Conservation (phyloP, 225 moss, liverwort and hornwort species). For the Thuidium tamariscinum region DNA sequence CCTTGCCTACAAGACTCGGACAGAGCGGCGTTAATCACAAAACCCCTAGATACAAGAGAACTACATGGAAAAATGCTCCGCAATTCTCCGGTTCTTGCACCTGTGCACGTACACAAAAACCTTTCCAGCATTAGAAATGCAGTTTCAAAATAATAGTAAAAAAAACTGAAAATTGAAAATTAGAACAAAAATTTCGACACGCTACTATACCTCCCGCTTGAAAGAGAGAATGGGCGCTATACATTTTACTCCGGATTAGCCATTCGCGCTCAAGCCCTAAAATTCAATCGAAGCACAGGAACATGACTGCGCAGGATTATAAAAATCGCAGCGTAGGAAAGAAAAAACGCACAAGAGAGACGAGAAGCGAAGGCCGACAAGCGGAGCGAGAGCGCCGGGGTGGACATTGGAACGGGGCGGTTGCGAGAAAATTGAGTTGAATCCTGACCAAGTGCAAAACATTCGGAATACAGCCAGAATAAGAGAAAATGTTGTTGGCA, state of each 20-base stretch:
- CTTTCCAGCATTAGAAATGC: neutral
- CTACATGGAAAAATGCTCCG: neutral
- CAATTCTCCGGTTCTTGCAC: slow-evolving; percentile 4
- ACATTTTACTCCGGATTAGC: neutral
- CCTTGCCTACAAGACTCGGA: neutral
- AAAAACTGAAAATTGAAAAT: neutral
- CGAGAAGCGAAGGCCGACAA: neutral
- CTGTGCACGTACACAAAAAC: neutral
- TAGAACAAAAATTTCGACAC: neutral
- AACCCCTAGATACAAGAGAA: neutral
- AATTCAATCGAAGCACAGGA: neutral
- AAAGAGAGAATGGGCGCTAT: neutral
- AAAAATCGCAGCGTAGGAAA: neutral
- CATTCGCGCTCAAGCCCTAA: neutral
- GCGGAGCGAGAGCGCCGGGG: slow-evolving; percentile 13
- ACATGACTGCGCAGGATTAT: neutral
- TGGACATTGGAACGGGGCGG: neutral
- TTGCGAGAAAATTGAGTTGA: neutral
- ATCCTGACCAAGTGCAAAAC: neutral
- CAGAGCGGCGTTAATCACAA: neutral
- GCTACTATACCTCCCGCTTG: neutral
- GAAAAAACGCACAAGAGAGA: neutral
- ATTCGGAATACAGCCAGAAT: neutral
- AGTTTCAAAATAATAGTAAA: neutral
- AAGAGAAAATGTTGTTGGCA: neutral